Evolutionary conservation across 1,139 yeast species (phyloP).

Genomic region (Kurtzmaniella quercitrusa): DNA sequence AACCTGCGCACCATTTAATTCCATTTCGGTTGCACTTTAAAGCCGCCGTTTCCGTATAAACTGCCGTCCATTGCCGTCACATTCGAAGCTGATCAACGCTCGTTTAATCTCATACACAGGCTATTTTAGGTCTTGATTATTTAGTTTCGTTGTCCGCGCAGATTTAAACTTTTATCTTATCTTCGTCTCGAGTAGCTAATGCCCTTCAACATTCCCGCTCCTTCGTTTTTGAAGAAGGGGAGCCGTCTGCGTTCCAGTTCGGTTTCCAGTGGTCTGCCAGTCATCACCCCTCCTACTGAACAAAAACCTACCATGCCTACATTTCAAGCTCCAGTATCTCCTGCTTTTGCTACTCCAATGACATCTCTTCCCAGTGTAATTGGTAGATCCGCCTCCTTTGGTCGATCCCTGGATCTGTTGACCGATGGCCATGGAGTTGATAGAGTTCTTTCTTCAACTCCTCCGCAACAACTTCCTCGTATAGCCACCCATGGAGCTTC

Average conservation of each 20-base stretch:
- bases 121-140: not conserved
- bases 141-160: too few relatives aligned
- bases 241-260: not conserved
- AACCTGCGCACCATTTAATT: not conserved
- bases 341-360: constrained; percentile 1
- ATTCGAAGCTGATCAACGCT: not conserved
- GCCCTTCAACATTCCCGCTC: constrained; percentile 6
- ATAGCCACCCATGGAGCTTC: not conserved
- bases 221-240: constrained; percentile 4
- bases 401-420: not conserved
- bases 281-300: constrained; percentile 4
- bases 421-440: not conserved
- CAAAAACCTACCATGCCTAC: not conserved
- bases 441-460: not conserved
- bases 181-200: not conserved
- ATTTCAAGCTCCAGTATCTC: constrained; percentile 3
- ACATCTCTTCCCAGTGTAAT: not conserved
- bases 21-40: not conserved
- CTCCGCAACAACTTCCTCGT: not conserved
- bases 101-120: not conserved
- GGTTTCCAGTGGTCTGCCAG: not conserved
- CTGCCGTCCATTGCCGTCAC: not conserved
- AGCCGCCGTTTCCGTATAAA: not conserved
- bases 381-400: not conserved
- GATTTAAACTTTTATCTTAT: not conserved